These are phyloP conservation scores for Gaultheria prostrata DNA, from an alignment of 148 eudicot genomes.

Conservation along the genomic window DNA sequence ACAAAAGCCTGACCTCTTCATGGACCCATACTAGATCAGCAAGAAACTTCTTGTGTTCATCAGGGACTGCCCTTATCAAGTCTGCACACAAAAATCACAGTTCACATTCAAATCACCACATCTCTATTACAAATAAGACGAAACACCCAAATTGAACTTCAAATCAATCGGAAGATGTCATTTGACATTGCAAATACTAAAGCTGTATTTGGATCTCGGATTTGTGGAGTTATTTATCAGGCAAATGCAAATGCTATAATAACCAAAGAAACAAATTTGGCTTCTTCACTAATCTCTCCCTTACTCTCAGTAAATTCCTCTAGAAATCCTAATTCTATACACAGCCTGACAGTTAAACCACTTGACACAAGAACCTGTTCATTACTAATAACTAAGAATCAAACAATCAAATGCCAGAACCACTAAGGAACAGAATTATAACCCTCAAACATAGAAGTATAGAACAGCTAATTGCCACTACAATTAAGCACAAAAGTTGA, in stretches of 20 bases:
- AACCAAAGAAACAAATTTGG: not conserved
- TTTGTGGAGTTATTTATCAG: not conserved
- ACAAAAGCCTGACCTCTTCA: conserved; percentile 63
- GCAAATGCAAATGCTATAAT: not conserved
- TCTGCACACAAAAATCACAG: conserved; percentile 33
- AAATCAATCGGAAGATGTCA: not conserved
- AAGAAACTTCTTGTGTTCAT: conserved; percentile 88
- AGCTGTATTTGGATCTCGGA: not conserved
- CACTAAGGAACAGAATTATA: not conserved
- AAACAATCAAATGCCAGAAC: not conserved
- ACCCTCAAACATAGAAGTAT: not conserved
- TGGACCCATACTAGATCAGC: conserved; percentile 89
- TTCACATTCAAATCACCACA: not conserved
- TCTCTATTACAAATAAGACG: not conserved
- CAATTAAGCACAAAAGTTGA: not conserved
- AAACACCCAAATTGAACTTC: not conserved
- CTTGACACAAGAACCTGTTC: not conserved
- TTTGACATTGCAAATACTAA: not conserved
- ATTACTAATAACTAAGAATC: not conserved
- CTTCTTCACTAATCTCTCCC: not conserved
- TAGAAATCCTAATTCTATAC: not conserved
- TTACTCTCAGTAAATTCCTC: not conserved
- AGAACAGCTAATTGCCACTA: not conserved
- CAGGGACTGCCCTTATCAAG: conserved; percentile 75
- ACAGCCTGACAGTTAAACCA: not conserved